Conservation (phyloP, 2,329 filamentous ascomycete genomes). For the Blastomyces silverae region DNA sequence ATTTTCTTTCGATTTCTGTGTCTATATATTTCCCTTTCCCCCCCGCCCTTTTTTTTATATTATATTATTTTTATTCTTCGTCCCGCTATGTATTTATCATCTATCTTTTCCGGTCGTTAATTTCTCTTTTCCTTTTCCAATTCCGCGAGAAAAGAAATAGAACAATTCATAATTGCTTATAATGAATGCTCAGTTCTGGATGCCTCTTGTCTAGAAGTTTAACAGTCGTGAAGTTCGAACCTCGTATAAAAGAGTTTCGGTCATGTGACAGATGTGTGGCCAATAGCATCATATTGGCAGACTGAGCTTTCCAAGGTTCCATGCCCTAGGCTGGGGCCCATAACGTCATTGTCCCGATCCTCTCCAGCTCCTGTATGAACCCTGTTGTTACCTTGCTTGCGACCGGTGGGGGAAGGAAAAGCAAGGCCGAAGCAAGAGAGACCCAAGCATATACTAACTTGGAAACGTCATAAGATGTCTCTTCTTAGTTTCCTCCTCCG, state of each 20-base stretch:
- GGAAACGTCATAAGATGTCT: slow-evolving; percentile 4
- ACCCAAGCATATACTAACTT: background rate
- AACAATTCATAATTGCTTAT: background rate
- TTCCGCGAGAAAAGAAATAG: background rate
- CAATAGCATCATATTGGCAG: background rate
- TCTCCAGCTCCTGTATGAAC: background rate
- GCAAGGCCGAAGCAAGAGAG: background rate
- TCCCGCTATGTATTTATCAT: background rate
- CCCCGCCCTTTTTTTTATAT: slow-evolving; percentile 17
- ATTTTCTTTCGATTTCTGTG: background rate
- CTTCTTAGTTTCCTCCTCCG: background rate
- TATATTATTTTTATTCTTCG: background rate
- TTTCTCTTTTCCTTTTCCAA: background rate
- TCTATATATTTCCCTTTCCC: slow-evolving; percentile 10
- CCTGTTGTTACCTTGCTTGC: background rate
- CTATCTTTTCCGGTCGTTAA: background rate
- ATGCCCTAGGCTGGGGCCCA: background rate
- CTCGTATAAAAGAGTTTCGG: too few species aligned
- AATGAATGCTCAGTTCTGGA: too few species aligned
- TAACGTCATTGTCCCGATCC: slow-evolving; percentile 10
- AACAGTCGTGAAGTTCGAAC: too few species aligned
- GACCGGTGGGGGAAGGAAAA: background rate
- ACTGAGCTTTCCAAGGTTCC: background rate
- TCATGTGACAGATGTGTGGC: background rate
- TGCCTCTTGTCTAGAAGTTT: too few species aligned